Percentiles rank a stretch among this genome's conserved stretches.
Evolutionary conservation across 352 stramenopile genomes (phyloP).

Genomic region (Phytophthora niederhauseri): DNA sequence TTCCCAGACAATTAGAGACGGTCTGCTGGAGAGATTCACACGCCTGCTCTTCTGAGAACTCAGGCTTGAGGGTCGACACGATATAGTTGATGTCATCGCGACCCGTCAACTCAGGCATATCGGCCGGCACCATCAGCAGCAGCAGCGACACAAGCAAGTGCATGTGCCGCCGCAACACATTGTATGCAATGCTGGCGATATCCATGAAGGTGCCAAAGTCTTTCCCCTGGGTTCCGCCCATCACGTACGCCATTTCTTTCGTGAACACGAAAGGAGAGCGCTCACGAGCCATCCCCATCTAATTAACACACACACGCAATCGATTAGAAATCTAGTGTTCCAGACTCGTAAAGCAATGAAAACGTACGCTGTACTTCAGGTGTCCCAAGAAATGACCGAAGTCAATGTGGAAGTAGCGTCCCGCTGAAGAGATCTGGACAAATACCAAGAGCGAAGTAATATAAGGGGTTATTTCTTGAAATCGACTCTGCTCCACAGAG

Average conservation of each 20-base stretch:
- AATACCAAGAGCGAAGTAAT: background rate
- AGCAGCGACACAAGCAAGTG: conserved; percentile 85
- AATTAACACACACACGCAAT: background rate
- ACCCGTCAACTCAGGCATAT: conserved; percentile 84
- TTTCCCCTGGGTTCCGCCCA: conserved; percentile 76
- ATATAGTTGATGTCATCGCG: conserved; percentile 89
- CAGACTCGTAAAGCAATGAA: background rate
- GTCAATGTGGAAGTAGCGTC: conserved; percentile 91
- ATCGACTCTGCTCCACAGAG: background rate
- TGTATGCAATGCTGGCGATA: conserved; percentile 76
- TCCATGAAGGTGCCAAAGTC: conserved; percentile 79
- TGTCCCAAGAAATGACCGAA: conserved; percentile 89
- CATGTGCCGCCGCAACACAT: conserved; percentile 85
- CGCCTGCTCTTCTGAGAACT: conserved; percentile 73
- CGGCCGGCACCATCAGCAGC: conserved; percentile 87
- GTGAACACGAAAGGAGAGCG: conserved; percentile 91
- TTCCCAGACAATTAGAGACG: conserved; percentile 84
- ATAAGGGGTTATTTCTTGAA: background rate
- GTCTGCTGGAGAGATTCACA: conserved; percentile 73
- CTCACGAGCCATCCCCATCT: conserved; percentile 84
- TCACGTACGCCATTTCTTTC: conserved; percentile 87
- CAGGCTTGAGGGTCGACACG: conserved; percentile 72
- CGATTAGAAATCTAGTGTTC: no score
- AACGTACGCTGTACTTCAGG: conserved; percentile 79
- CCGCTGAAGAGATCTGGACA: conserved; percentile 63